Conservation (phyloP, 352 stramenopile genomes). For the Pythium rhizo-oryzae region DNA sequence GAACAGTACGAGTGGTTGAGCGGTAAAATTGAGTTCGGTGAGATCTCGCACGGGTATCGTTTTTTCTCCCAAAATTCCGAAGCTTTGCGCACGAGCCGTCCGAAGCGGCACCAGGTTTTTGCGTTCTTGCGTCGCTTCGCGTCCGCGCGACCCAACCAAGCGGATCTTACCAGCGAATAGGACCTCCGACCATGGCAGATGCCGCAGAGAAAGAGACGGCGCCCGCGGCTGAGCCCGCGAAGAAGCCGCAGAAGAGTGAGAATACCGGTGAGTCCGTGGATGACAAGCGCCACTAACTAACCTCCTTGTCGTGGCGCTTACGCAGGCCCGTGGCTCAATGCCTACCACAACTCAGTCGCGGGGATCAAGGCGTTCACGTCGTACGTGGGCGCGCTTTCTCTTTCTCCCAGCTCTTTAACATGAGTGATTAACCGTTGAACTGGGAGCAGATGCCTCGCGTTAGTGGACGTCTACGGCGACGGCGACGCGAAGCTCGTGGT, state of each 20-base stretch:
- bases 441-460: constrained; percentile 56
- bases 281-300: background rate
- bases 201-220: constrained; percentile 24
- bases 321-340: constrained; percentile 79
- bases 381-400: constrained; percentile 18
- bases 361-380: constrained; percentile 80
- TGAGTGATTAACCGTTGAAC: no score
- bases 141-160: background rate
- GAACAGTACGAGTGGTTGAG: no score
- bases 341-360: constrained; percentile 91
- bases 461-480: constrained; percentile 85
- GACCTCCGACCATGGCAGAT: constrained; percentile 22
- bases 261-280: background rate
- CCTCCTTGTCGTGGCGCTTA: no score
- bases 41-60: no score
- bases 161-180: background rate
- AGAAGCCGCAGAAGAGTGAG: constrained; percentile 31
- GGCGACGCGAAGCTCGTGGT: constrained; percentile 83
- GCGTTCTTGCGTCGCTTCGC: constrained; percentile 7
- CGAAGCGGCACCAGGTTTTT: no score
- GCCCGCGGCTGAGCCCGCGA: constrained; percentile 3
- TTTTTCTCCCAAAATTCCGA: no score
- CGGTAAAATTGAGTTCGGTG: no score
- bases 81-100: no score
- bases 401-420: no score